Percentiles rank a stretch among this genome's conserved stretches.
These are phyloP conservation scores for Knufia petricola DNA, from an alignment of 2,329 filamentous ascomycete species.

Conservation along the genomic window DNA sequence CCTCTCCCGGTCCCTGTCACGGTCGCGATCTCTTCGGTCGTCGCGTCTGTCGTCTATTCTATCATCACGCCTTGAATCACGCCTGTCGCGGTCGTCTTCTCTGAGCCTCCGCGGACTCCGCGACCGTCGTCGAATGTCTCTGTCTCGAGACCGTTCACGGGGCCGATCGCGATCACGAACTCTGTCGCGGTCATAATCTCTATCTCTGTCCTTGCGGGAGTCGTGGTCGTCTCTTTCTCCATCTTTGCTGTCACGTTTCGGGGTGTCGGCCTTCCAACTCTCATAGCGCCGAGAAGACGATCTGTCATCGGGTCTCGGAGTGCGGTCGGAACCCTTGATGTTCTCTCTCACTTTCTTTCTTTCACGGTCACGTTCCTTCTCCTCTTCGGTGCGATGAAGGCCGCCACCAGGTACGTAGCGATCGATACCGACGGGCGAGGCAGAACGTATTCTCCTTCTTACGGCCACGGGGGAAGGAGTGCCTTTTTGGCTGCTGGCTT, in stretches of 20 bases:
- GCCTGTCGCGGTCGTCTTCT: constrained; percentile 10
- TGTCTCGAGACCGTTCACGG: neutral
- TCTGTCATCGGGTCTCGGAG: constrained; percentile 8
- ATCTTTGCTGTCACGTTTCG: constrained; percentile 10
- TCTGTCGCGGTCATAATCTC: constrained; percentile 15
- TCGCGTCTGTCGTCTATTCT: constrained; percentile 12
- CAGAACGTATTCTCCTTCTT: constrained; percentile 24
- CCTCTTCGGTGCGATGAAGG: constrained; percentile 18
- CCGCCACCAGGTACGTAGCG: constrained; percentile 36
- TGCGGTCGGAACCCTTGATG: constrained; percentile 11
- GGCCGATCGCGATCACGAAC: constrained; percentile 16
- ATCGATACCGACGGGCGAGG: constrained; percentile 31
- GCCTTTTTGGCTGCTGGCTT: constrained; percentile 17
- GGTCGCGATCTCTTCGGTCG: constrained; percentile 19
- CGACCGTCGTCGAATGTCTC: neutral
- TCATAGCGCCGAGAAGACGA: constrained; percentile 5
- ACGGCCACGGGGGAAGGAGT: constrained; percentile 15
- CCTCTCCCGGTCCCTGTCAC: constrained; percentile 24
- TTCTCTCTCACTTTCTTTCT: constrained; percentile 19
- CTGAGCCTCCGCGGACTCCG: constrained; percentile 11
- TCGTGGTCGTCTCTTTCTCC: constrained; percentile 3
- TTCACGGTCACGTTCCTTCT: constrained; percentile 24
- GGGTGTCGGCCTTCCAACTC: constrained; percentile 12
- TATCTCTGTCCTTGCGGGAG: constrained; percentile 21
- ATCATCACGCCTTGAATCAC: neutral